Evolutionary conservation across 352 stramenopile genomes (phyloP).

Genomic region (Pythium folliculosum): DNA sequence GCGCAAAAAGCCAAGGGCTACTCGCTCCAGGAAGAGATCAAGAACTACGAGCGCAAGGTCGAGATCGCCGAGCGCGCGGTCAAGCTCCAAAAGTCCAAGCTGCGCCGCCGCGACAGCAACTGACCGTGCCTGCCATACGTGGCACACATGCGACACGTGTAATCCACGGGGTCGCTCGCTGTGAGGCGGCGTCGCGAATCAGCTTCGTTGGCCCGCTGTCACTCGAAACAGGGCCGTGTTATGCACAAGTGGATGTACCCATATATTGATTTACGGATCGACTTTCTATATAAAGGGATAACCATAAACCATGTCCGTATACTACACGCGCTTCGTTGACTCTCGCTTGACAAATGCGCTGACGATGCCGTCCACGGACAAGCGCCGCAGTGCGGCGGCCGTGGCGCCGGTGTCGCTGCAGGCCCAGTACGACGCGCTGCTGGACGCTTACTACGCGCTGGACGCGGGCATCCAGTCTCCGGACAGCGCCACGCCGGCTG

Average conservation of each 20-base stretch:
- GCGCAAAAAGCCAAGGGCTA: constrained; percentile 89
- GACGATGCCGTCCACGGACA: background rate
- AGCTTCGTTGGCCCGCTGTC: too few species aligned
- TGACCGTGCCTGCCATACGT: too few species aligned
- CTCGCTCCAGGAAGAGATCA: constrained; percentile 83
- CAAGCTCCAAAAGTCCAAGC: constrained; percentile 42
- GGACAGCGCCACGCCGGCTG: too few species aligned
- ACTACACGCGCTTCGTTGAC: too few species aligned
- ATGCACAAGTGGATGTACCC: constrained; percentile 3
- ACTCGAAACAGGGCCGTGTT: background rate
- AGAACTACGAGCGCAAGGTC: constrained; percentile 93
- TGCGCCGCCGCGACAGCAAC: constrained; percentile 28
- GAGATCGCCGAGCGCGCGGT: constrained; percentile 90
- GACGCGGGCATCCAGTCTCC: background rate
- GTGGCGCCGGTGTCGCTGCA: constrained; percentile 2
- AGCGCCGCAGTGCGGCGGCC: background rate
- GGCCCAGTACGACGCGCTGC: constrained; percentile 19
- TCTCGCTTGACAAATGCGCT: too few species aligned
- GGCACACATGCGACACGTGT: too few species aligned
- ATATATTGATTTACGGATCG: background rate
- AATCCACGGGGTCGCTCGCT: too few species aligned
- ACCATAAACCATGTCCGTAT: background rate
- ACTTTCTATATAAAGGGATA: background rate
- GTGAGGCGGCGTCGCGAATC: too few species aligned
- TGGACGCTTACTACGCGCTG: constrained; percentile 13